Evolutionary conservation across 169 alveolate species (phyloP), one percentile per base, ranked within the genome.

Genomic region (Cryptosporidium sp.): DNA sequence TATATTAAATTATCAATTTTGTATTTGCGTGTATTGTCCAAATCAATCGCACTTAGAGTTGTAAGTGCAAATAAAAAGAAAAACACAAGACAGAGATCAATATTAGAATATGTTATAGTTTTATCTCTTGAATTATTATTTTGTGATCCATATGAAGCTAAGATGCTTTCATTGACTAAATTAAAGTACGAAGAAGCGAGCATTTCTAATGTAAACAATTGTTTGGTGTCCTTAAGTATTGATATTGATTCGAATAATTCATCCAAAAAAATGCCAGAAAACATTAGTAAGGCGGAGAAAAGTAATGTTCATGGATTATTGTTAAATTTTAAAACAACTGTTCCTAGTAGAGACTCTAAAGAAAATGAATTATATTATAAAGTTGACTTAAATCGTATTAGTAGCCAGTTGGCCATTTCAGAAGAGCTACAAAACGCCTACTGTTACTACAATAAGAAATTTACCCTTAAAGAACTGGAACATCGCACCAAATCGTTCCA

Each of bases 331-430:
- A 80, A 65, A 62, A 80, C 89, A 23, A 80, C 89, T 7, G n/a
- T 67, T 0, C 80, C 53, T 3, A n/a, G 23, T 53, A 37, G 8
- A 6, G 18, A 60, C 14, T 10, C 31, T n/a, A 26, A 31, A 21
- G n/a, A 39, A 56, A 80, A 39, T 14, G 52, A 21, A 18, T 33
- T 65, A 7, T 42, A 37, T 29, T 80, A 62, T 61, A 60, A 65
- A 23, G 89, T 80, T 37, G 89, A 65, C 62, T 42, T 80, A 7
- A 60, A 61, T 42, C 31, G 75, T 1, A 80, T 80, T 3, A 80
- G 89, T 18, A 80, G 89, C 48, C 89, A 80, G 35, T 67, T 80
- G 16, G 89, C 62, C 16, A n/a, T 80, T 26, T 80, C 89, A 12
- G 75, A 65, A 12, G 89, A 80, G 33, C 45, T 80, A 5, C 45